Conservation (phyloP, 2,329 filamentous ascomycete genomes). For the Aspergillus quadricinctus region DNA sequence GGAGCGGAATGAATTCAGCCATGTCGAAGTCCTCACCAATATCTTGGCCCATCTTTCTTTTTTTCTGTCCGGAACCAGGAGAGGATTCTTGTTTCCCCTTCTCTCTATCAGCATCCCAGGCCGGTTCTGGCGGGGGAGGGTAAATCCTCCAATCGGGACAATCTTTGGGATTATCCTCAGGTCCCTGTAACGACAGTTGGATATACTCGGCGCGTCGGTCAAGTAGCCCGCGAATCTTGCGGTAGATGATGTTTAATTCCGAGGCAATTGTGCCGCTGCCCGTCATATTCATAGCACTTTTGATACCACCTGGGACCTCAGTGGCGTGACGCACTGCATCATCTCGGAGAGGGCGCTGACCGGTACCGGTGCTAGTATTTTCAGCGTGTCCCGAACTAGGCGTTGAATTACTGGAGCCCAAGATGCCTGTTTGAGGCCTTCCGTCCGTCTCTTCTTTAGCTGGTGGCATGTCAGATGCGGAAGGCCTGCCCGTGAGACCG, state of each 20-base stretch:
- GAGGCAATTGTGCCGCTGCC: slow-evolving; percentile 75
- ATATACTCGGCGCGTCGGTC: slow-evolving; percentile 89
- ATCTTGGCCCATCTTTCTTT: slow-evolving; percentile 79
- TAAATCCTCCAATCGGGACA: slow-evolving; percentile 81
- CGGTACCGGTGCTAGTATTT: not conserved
- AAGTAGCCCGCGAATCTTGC: slow-evolving; percentile 83
- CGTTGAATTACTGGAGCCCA: not conserved
- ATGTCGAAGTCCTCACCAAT: slow-evolving; percentile 91
- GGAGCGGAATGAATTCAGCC: slow-evolving; percentile 70
- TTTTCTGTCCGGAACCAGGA: slow-evolving; percentile 51
- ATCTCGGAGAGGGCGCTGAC: not conserved
- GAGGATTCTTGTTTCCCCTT: slow-evolving; percentile 26
- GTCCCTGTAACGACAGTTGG: slow-evolving; percentile 72
- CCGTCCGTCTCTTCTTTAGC: not conserved
- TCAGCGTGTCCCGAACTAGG: not conserved
- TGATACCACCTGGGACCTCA: slow-evolving; percentile 57
- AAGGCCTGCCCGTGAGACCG: slow-evolving; percentile 8
- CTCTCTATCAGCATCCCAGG: slow-evolving; percentile 67
- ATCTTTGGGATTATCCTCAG: slow-evolving; percentile 84
- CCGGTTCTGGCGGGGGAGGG: slow-evolving; percentile 83
- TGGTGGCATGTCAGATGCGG: not conserved
- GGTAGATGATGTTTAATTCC: slow-evolving; percentile 81
- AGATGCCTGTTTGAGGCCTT: not conserved
- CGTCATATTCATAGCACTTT: slow-evolving; percentile 60
- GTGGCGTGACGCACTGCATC: slow-evolving; percentile 32